Conservation (phyloP, 257 asterid species). For the Hygrophila difformis region DNA sequence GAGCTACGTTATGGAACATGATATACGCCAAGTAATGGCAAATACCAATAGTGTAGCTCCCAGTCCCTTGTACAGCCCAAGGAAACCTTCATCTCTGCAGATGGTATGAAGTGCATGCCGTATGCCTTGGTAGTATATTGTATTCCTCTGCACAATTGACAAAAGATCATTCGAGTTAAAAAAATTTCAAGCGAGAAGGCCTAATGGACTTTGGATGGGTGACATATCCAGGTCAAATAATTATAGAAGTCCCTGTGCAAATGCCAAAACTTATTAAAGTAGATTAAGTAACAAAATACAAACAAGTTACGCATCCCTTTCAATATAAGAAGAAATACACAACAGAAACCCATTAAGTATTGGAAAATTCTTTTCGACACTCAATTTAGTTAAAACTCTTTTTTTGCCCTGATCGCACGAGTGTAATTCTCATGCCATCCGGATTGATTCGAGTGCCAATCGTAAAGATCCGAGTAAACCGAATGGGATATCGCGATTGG, state of each 20-base stretch:
- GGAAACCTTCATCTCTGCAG: conserved; percentile 84
- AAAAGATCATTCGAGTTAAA: not conserved
- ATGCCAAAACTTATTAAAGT: not conserved
- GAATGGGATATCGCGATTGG: no score
- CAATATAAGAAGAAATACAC: no score
- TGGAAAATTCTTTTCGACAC: no score
- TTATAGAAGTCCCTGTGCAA: not conserved
- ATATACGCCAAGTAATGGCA: not conserved
- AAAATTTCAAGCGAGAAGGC: not conserved
- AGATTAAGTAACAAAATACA: not conserved
- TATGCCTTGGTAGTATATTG: conserved; percentile 76
- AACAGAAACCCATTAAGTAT: no score
- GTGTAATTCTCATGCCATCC: no score
- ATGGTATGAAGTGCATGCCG: conserved; percentile 68
- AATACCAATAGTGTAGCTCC: conserved; percentile 88
- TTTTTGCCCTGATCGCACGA: no score
- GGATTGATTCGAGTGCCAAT: no score
- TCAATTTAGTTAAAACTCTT: no score
- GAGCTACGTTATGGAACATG: conserved; percentile 4
- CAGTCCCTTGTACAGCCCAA: conserved; percentile 88
- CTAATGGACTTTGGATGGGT: no score
- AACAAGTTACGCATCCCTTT: not conserved
- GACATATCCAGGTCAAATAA: no score
- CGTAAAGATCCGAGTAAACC: no score
- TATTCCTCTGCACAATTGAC: conserved; percentile 47